Percentiles rank a stretch among this genome's conserved stretches.
These are phyloP conservation scores for Diaporthe aspalathi DNA, from an alignment of 2,329 filamentous ascomycete genomes.

Conservation along the genomic window DNA sequence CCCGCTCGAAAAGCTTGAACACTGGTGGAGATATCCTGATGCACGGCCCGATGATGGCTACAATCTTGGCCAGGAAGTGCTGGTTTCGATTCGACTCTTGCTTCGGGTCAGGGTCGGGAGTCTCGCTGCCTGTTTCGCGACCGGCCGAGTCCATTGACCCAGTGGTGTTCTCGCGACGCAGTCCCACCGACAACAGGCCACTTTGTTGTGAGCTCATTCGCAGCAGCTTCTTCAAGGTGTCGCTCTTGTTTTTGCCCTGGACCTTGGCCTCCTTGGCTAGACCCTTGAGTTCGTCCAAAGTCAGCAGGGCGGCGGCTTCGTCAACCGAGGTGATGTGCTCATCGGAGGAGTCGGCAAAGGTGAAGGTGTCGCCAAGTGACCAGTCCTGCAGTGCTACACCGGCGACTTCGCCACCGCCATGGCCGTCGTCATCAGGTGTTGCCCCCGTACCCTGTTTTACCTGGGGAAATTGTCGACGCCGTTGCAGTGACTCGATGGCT, in stretches of 20 bases:
- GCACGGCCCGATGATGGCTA: conserved; percentile 82
- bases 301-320: conserved; percentile 83
- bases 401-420: conserved; percentile 41
- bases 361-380: conserved; percentile 68
- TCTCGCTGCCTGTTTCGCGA: conserved; percentile 51
- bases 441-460: not conserved
- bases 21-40: conserved; percentile 80
- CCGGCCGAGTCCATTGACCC: conserved; percentile 62
- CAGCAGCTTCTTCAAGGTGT: conserved; percentile 80
- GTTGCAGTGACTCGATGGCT: conserved; percentile 75
- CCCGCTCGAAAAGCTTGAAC: conserved; percentile 88
- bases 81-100: conserved; percentile 72
- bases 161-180: conserved; percentile 73
- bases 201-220: conserved; percentile 79
- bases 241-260: conserved; percentile 87
- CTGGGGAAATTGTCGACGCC: conserved; percentile 57
- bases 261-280: conserved; percentile 89
- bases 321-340: conserved; percentile 80
- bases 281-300: conserved; percentile 87
- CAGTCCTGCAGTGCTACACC: conserved; percentile 55
- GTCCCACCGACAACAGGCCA: conserved; percentile 76
- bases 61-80: conserved; percentile 82
- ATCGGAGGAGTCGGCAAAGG: conserved; percentile 83
- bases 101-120: conserved; percentile 45
- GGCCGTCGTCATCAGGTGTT: conserved; percentile 31